phyloP scores from a whole-genome alignment of 176 grass and related monocot species.

The Tillandsia fasciculata region DNA sequence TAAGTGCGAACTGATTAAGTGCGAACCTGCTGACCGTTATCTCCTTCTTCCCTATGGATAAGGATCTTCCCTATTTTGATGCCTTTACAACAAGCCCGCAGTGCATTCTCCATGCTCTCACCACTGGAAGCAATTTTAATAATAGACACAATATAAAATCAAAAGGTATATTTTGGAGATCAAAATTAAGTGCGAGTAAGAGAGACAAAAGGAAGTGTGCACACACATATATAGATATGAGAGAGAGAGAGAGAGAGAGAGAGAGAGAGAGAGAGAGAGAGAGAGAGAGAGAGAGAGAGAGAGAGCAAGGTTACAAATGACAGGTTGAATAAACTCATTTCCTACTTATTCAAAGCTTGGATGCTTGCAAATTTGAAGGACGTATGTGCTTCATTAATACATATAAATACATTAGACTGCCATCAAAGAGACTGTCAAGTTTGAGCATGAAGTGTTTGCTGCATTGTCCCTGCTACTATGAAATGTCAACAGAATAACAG shows the following conservation, averaged over 20 bases:
- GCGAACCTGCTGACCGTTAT: constrained; percentile 83
- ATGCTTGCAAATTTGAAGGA: too few species aligned
- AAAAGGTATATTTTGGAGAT: neutral
- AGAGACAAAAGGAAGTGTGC: neutral
- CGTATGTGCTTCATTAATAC: too few species aligned
- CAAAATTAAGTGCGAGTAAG: neutral
- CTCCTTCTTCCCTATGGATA: constrained; percentile 75
- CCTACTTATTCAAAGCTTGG: too few species aligned
- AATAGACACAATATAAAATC: neutral
- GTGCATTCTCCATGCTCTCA: constrained; percentile 93
- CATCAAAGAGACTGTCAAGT: neutral
- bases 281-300: too few species aligned
- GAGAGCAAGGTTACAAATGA: neutral
- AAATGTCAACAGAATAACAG: neutral
- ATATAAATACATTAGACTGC: too few species aligned
- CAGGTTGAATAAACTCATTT: too few species aligned
- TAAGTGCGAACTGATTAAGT: constrained; percentile 36
- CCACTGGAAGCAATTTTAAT: constrained; percentile 35
- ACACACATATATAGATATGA: neutral
- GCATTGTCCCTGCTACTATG: neutral
- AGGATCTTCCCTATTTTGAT: constrained; percentile 94
- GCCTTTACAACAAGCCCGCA: constrained; percentile 79
- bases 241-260: constrained; percentile 2
- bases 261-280: neutral
- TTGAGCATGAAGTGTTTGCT: neutral